Evolutionary conservation across 2,329 filamentous ascomycete species (phyloP), one percentile per base, ranked within the genome.

Genomic region (Zymoseptoria brevis): DNA sequence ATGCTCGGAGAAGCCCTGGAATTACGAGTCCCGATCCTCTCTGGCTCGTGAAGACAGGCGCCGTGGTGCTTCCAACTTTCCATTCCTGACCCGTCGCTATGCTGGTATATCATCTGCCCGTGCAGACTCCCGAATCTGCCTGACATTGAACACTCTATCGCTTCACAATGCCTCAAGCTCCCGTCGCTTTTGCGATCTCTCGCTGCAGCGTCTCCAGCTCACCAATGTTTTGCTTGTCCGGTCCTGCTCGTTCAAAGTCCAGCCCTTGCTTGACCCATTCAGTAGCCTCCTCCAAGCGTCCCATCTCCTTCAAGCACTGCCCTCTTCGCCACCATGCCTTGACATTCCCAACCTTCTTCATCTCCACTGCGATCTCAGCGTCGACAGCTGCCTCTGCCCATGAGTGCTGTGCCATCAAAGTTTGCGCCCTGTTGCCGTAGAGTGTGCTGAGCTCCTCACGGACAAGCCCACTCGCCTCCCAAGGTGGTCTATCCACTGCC

Each of bases 291-390:
- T 89, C 85, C 69, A 89, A 76, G 61, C 93, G 76, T 1, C 88
- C 88, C 94, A 97, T 97, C 83, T 99, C 94, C 65, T 87, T 76
- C 71, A 97, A 75, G 72, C 90, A 95, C 77, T 85, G 86, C 8
- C 89, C 94, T 62, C 89, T 81, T 62, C 94, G 81, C 87, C 90
- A 96, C 90, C 93, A 97, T 0, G 87, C 92, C 83, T 97, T 97
- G 1, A 89, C 86, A 74, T 99, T 97, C 48, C 88, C 91, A 50
- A 87, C 82, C 65, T 86, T 83, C 80, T 93, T 92, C 63, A 90
- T 86, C 79, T 96, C 92, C 50, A 96, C 87, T 72, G 89, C 94
- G 29, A 86, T 83, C 77, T 95, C 88, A 3, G 91, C 92, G 75
- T 99, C 94, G 5, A 90, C 81, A n/a, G 87, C 83, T 4, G 85